Conservation (phyloP, 345 rosid species). For the Murraya paniculata region DNA sequence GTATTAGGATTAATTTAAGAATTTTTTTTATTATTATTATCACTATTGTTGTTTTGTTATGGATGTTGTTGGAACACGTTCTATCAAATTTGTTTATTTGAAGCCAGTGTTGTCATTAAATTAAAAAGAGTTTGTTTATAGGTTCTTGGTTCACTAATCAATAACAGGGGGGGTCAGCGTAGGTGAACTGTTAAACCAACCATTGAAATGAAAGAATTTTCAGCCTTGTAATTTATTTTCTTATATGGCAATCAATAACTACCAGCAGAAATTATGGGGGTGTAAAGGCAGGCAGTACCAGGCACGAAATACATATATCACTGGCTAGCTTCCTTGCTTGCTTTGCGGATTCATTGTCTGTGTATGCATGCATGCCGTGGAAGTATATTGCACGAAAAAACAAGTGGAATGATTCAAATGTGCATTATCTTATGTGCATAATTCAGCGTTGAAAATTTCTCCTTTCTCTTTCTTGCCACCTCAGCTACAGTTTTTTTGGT, state of each 20-base stretch:
- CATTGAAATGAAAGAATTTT: not conserved
- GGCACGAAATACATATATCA: not conserved
- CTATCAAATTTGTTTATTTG: not conserved
- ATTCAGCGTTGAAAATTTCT: not conserved
- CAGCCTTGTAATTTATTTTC: not conserved
- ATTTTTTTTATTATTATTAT: too few species aligned
- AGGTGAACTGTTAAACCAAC: conserved; percentile 6
- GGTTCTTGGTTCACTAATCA: not conserved
- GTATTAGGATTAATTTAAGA: not conserved
- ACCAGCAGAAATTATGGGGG: not conserved
- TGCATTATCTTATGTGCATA: not conserved
- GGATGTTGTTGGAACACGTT: not conserved
- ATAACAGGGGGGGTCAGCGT: not conserved
- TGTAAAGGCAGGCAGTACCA: not conserved
- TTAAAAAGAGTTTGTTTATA: not conserved
- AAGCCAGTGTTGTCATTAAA: not conserved
- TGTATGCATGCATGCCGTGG: not conserved
- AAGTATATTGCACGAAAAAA: not conserved
- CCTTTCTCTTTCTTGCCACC: not conserved
- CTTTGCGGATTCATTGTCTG: too few species aligned
- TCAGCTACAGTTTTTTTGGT: not conserved
- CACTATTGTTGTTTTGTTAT: not conserved
- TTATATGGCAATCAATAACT: not conserved
- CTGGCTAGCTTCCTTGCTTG: too few species aligned
- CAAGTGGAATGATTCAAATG: not conserved